phyloP scores from a whole-genome alignment of 192 early-diverging fungal species.

The Entophlyctis luteolus region DNA sequence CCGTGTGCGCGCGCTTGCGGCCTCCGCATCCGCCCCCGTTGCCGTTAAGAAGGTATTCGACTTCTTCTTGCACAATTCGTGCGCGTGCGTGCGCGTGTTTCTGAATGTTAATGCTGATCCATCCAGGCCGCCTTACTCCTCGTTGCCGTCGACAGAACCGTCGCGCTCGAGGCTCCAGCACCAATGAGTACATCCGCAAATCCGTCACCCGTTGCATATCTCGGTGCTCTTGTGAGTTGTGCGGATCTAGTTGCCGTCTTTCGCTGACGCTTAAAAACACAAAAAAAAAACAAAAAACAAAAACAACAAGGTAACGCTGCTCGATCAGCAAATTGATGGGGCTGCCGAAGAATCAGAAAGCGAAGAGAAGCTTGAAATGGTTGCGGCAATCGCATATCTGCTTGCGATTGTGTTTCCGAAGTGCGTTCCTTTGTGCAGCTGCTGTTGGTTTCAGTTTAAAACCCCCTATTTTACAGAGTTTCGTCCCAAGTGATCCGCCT shows the following conservation, averaged over 20 bases:
- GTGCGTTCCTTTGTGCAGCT: constrained; percentile 37
- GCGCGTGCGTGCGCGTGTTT: no score
- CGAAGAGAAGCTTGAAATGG: constrained; percentile 40
- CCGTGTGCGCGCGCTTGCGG: no score
- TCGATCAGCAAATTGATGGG: constrained; percentile 57
- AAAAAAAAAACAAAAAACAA: constrained; percentile 15
- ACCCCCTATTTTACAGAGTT: constrained; percentile 10
- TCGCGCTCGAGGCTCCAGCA: constrained; percentile 46
- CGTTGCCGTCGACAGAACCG: constrained; percentile 58
- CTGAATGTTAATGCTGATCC: no score
- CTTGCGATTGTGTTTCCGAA: constrained; percentile 72
- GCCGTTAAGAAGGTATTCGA: no score
- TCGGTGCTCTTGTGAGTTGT: constrained; percentile 71
- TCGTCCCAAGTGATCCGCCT: constrained; percentile 32
- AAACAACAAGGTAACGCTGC: constrained; percentile 50
- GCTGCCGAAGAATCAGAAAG: constrained; percentile 48
- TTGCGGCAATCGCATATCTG: constrained; percentile 70
- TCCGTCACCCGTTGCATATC: constrained; percentile 89
- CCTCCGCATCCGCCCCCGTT: no score
- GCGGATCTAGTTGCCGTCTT: background rate
- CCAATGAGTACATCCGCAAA: no score
- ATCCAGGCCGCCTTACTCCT: constrained; percentile 43
- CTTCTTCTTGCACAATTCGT: no score
- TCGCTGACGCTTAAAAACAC: no score
- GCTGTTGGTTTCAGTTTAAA: background rate